Evolutionary conservation across 257 asterid species (phyloP).

Genomic region (Solanum chaucha): DNA sequence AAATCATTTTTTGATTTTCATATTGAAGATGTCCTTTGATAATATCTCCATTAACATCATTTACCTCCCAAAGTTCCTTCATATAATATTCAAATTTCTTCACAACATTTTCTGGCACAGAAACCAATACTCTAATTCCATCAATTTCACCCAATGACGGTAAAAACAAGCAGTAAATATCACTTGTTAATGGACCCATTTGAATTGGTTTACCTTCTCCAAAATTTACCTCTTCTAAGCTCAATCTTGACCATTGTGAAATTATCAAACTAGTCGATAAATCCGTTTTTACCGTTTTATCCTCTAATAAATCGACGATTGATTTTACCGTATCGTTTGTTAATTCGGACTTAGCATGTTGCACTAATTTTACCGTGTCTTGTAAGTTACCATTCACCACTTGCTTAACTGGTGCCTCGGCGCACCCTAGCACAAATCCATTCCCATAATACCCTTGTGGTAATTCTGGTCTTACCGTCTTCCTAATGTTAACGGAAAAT

Average conservation of each 20-base stretch:
- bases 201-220: slow-evolving; percentile 67
- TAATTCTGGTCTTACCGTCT: slow-evolving; percentile 8
- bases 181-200: slow-evolving; percentile 69
- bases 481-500: slow-evolving; percentile 48
- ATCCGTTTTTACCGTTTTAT: slow-evolving; percentile 22
- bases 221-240: slow-evolving; percentile 69
- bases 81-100: slow-evolving; percentile 48
- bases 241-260: slow-evolving; percentile 75
- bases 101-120: slow-evolving; percentile 50
- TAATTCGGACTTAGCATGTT: slow-evolving; percentile 37
- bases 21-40: slow-evolving; percentile 14
- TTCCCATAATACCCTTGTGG: slow-evolving; percentile 72
- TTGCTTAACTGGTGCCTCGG: slow-evolving; percentile 44
- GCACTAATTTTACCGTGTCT: slow-evolving; percentile 47
- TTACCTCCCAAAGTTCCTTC: slow-evolving; percentile 24
- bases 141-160: slow-evolving; percentile 41
- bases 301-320: slow-evolving; percentile 42
- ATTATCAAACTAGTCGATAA: slow-evolving; percentile 53
- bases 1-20: slow-evolving; percentile 26
- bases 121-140: slow-evolving; percentile 48
- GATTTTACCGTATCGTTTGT: slow-evolving; percentile 39
- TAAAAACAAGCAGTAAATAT: slow-evolving; percentile 57
- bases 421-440: slow-evolving; percentile 67
- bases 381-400: slow-evolving; percentile 22
- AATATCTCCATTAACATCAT: slow-evolving; percentile 21